Base-by-base conservation (phyloP, 2,329 filamentous ascomycete species). In the Fusarium chuoi region DNA sequence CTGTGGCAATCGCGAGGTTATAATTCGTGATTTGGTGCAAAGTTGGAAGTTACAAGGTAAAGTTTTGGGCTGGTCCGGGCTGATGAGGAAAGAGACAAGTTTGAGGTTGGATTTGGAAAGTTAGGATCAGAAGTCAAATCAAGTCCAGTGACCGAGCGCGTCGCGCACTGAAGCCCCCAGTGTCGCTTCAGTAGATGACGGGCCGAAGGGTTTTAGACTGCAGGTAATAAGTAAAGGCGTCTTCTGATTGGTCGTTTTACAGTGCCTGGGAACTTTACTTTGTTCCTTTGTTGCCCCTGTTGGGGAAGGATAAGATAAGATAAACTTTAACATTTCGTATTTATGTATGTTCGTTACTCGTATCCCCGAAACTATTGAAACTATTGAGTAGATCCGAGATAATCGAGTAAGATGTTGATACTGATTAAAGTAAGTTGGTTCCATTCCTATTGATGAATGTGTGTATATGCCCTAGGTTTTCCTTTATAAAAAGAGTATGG, bases 51-150 rank as follows among this genome's bases (percentile, higher is more conserved):
- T 17, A 28, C n/a, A n/a, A 36, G n/a, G 18, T 38, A 44, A 54
- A 35, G 41, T 52, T 24, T 51, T 44, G 52, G 26, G 33, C 28
- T 45, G 48, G 18, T n/a, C 28, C 38, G 41, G 28, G 49, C 41
- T 62, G 67, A 48, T 74, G 59, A 44, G 45, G 54, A 20, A 56
- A 65, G 30, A 67, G 38, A 42, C 35, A 62, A 67, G 26, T 28
- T 55, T 41, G 24, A 38, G 30, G 24, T 35, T 59, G 60, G 30
- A 36, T 30, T 39, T 65, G 64, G 60, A 39, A 30, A n/a, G 30
- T 61, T 73, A 49, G 56, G 61, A 67, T 56, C 54, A 58, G 57
- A 74, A 71, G 65, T 73, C 60, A 68, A 74, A 58, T 51, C 41
- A 49, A 51, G 56, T 51, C 56, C 56, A 51, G 46, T 55, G 70